Percentiles rank a stretch among this genome's conserved stretches.
These are phyloP conservation scores for Colletotrichum cuscutae DNA, from an alignment of 2,329 filamentous ascomycete genomes.

Conservation along the genomic window DNA sequence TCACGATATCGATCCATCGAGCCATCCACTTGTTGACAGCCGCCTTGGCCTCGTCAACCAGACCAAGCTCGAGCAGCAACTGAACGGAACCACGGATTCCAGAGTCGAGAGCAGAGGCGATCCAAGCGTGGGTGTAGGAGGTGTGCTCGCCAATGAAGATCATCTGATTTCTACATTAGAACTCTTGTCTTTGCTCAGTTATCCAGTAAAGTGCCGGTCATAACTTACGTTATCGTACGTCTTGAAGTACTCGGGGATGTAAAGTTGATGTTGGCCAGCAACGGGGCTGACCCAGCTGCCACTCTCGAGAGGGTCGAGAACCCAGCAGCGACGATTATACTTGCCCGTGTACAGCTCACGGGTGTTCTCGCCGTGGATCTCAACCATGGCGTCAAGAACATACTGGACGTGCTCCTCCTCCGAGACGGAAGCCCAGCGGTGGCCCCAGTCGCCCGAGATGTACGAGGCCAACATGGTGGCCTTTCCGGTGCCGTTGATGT, in stretches of 20 bases:
- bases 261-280: conserved; percentile 74
- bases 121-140: conserved; percentile 78
- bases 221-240: conserved; percentile 69
- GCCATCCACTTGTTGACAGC: conserved; percentile 75
- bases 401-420: conserved; percentile 72
- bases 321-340: conserved; percentile 74
- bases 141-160: conserved; percentile 78
- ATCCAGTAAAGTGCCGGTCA: not conserved
- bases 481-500: conserved; percentile 71
- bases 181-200: not conserved
- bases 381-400: conserved; percentile 72
- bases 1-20: conserved; percentile 66
- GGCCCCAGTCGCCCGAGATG: conserved; percentile 52
- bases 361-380: conserved; percentile 72
- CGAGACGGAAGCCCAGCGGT: conserved; percentile 46
- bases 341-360: conserved; percentile 72
- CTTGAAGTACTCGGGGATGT: conserved; percentile 77
- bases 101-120: conserved; percentile 73
- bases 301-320: conserved; percentile 67
- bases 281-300: conserved; percentile 71
- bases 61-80: conserved; percentile 70
- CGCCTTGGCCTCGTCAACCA: conserved; percentile 76
- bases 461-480: conserved; percentile 73
- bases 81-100: conserved; percentile 74
- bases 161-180: conserved; percentile 46